Evolutionary conservation across 2,329 filamentous ascomycete genomes (phyloP).

Genomic region (Nemania serpens): DNA sequence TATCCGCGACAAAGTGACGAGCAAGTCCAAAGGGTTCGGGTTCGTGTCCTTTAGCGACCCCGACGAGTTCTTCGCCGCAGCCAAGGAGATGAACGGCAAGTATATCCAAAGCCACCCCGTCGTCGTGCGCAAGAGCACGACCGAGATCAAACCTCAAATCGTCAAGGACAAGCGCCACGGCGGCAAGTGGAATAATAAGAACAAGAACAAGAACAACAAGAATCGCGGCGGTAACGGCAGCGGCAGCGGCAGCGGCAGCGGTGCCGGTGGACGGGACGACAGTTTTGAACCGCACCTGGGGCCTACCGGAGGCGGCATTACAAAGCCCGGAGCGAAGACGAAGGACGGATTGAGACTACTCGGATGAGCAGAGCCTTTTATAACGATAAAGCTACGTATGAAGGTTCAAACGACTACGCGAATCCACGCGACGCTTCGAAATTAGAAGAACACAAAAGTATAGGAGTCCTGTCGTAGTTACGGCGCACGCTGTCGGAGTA

Average conservation of each 20-base stretch:
- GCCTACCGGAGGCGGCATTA: constrained; percentile 57
- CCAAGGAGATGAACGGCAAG: constrained; percentile 98
- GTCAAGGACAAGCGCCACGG: constrained; percentile 57
- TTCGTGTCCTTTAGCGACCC: constrained; percentile 96
- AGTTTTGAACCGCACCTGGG: constrained; percentile 57
- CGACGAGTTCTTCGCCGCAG: constrained; percentile 95
- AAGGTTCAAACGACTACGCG: neutral
- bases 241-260: constrained; percentile 40
- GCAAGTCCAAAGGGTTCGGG: constrained; percentile 93
- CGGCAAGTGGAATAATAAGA: constrained; percentile 40
- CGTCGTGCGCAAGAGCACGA: constrained; percentile 82
- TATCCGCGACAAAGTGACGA: constrained; percentile 91
- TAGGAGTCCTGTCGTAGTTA: neutral
- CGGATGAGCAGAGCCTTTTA: constrained; percentile 49
- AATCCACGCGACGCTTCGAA: neutral
- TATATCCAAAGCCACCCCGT: constrained; percentile 98
- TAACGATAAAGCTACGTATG: neutral
- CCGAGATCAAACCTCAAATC: constrained; percentile 82
- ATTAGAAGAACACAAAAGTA: neutral
- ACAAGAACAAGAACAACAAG: constrained; percentile 43
- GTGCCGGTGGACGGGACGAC: constrained; percentile 36
- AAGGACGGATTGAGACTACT: constrained; percentile 67
- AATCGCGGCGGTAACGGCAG: constrained; percentile 42
- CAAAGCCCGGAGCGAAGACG: constrained; percentile 69
- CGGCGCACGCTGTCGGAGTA: neutral